Base-by-base conservation (phyloP, 176 grass and related monocot species). In the Echinochloa phyllopogon region DNA sequence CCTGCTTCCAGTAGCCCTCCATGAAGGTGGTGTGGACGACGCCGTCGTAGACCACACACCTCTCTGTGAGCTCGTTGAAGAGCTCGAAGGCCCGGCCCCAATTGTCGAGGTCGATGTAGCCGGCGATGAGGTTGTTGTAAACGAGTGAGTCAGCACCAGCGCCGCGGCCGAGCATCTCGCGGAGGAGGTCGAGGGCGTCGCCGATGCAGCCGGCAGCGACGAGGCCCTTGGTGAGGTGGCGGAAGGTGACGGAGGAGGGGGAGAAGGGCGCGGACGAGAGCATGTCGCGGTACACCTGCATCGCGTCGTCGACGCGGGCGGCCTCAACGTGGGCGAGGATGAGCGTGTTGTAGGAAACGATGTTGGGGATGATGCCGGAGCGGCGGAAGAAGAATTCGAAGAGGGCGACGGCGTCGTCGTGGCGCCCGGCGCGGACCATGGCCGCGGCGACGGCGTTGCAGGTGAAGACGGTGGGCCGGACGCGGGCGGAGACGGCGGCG, bases 381-480 rank as follows among this genome's bases (percentile, higher is more conserved):
- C 82, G 86, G 42, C 69, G 75, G 78, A 89, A 92, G 90, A 92
- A 92, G 77, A 89, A 92, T 0, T 76, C 57, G 13, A 89, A 92
- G 72, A 86, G 83, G 12, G 78, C 48, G n/a, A 82, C 75, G 64
- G 65, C 63, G 65, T 92, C 90, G 10, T 92, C 90, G 14, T 79
- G 57, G 13, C 90, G 90, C 24, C 65, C 66, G 27, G 75, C 20
- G 38, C 86, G 82, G 65, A 74, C 58, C 82, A 92, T 88, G 71
- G 86, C 80, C 29, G 90, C 78, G 17, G 50, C 49, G 25, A 91
- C 80, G 11, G 92, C 92, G 74, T 91, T 91, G 83, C 80, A 88
- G 69, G 92, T 94, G 75, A 89, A 94, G 64, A 91, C 84, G n/a
- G 92, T 94, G 78, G 92, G 89, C 0, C 92, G 79, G 80, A 87